These are phyloP conservation scores for Oryza australiensis DNA, from an alignment of 176 grass and related monocot genomes.

Conservation along the genomic window DNA sequence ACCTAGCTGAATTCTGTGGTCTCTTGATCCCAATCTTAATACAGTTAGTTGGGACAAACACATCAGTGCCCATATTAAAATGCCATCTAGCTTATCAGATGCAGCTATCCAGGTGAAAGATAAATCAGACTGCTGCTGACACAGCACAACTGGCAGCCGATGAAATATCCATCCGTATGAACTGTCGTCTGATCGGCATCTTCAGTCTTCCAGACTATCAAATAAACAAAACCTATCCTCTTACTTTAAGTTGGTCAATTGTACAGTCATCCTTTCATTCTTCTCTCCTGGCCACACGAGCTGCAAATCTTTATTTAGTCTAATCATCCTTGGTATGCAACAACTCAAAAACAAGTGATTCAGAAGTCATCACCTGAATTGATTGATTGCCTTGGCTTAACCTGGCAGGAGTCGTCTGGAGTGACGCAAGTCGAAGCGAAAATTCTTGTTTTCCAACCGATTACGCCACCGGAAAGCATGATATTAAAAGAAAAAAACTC, in stretches of 20 bases:
- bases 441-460: constrained; percentile 8
- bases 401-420: constrained; percentile 5
- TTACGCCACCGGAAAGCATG: constrained; percentile 34
- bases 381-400: neutral
- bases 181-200: constrained; percentile 22
- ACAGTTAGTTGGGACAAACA: constrained; percentile 28
- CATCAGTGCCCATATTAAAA: constrained; percentile 17
- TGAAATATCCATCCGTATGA: constrained; percentile 22
- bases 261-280: neutral
- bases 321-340: neutral
- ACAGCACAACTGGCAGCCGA: neutral
- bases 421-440: constrained; percentile 29
- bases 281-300: constrained; percentile 22
- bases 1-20: neutral
- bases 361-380: constrained; percentile 30
- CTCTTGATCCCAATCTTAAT: neutral
- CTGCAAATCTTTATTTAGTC: neutral
- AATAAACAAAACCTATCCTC: neutral
- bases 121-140: neutral
- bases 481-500: constrained; percentile 12
- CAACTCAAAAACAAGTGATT: neutral
- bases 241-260: constrained; percentile 25
- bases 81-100: neutral
- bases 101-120: neutral
- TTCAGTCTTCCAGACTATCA: neutral